These are phyloP conservation scores for Polymyxa betae DNA, from an alignment of 208 protist species.

Conservation along the genomic window DNA sequence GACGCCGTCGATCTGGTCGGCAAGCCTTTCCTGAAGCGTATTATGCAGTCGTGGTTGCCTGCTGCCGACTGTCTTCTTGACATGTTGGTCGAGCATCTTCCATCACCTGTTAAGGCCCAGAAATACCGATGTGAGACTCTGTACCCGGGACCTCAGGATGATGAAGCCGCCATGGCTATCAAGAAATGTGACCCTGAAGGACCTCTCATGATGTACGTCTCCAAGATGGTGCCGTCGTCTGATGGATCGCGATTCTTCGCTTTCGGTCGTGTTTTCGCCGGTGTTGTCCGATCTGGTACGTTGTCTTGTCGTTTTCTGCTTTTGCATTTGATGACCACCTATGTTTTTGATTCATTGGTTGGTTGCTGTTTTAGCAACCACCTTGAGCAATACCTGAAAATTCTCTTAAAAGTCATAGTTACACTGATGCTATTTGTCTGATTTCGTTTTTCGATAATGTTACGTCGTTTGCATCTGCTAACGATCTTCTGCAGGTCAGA, in stretches of 20 bases:
- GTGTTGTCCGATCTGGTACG: conserved; percentile 61
- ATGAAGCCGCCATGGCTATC: conserved; percentile 85
- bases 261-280: conserved; percentile 95
- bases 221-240: conserved; percentile 98
- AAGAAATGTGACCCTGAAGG: conserved; percentile 88
- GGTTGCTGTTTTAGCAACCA: neutral
- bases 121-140: conserved; percentile 90
- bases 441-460: conserved; percentile 36
- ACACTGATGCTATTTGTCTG: conserved; percentile 28
- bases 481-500: conserved; percentile 94
- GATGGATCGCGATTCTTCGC: conserved; percentile 97
- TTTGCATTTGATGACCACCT: conserved; percentile 13
- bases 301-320: neutral
- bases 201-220: conserved; percentile 97
- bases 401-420: conserved; percentile 4
- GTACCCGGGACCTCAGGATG: conserved; percentile 94
- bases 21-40: conserved; percentile 92
- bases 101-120: conserved; percentile 94
- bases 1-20: conserved; percentile 85
- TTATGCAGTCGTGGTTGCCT: conserved; percentile 96
- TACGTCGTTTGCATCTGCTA: conserved; percentile 73
- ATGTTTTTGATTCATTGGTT: too few relatives aligned
- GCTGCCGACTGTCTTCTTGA: conserved; percentile 86
- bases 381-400: too few relatives aligned
- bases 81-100: conserved; percentile 97